Evolutionary conservation across 805 yeast species (phyloP).

Genomic region (Lipomyces lipofer): DNA sequence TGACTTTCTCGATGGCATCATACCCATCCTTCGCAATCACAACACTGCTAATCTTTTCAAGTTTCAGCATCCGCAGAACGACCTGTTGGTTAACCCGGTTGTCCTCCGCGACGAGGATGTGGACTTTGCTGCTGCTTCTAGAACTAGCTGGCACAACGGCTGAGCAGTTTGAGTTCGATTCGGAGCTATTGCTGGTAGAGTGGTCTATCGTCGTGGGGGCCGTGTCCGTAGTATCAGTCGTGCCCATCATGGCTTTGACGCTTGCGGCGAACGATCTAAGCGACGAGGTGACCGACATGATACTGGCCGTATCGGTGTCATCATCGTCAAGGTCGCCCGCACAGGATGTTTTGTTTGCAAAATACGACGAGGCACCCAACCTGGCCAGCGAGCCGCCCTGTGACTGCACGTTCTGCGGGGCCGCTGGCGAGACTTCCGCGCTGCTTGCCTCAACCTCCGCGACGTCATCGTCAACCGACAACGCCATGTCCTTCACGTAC

Average conservation of each 20-base stretch:
- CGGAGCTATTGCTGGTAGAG: too few relatives aligned
- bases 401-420: not conserved
- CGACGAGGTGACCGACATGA: slow-evolving; percentile 13
- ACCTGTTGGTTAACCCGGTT: slow-evolving; percentile 94
- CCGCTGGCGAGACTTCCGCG: not conserved
- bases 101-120: slow-evolving; percentile 88
- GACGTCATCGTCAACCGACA: slow-evolving; percentile 13
- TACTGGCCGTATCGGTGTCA: slow-evolving; percentile 14
- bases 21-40: slow-evolving; percentile 86
- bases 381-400: slow-evolving; percentile 18
- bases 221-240: not conserved
- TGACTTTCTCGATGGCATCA: slow-evolving; percentile 75
- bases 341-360: slow-evolving; percentile 8
- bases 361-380: slow-evolving; percentile 19
- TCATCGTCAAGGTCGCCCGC: slow-evolving; percentile 5
- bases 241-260: not conserved
- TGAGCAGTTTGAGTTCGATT: not conserved
- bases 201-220: not conserved
- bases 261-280: slow-evolving; percentile 15
- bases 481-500: slow-evolving; percentile 55
- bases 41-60: slow-evolving; percentile 75
- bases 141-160: not conserved
- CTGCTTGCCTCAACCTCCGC: not conserved
- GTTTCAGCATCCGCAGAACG: slow-evolving; percentile 77
- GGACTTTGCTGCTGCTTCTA: slow-evolving; percentile 33